Conservation (phyloP, 2,329 filamentous ascomycete species). For the Penicillium vulpinum region DNA sequence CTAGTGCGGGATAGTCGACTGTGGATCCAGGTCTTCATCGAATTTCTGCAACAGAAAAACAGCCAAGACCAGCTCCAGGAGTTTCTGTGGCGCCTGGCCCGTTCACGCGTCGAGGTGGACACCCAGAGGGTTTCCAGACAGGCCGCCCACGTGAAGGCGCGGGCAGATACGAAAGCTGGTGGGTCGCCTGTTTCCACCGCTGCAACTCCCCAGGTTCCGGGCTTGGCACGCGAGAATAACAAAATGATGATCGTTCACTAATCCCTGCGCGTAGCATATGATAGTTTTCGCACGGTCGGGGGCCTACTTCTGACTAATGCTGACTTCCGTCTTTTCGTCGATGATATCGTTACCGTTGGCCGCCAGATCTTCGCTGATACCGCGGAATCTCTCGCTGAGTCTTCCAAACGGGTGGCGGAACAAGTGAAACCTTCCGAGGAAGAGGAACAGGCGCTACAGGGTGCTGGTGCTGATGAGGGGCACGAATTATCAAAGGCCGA, state of each 20-base stretch:
- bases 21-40: constrained; percentile 77
- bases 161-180: constrained; percentile 72
- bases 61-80: constrained; percentile 82
- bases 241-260: constrained; percentile 10
- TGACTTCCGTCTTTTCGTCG: constrained; percentile 83
- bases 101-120: constrained; percentile 70
- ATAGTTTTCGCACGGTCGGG: constrained; percentile 79
- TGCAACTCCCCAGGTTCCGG: not conserved
- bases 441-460: constrained; percentile 56
- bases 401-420: constrained; percentile 72
- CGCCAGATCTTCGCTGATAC: constrained; percentile 86
- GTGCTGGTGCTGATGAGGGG: constrained; percentile 46
- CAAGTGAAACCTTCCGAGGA: constrained; percentile 68
- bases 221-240: constrained; percentile 4
- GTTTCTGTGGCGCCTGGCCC: constrained; percentile 80
- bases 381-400: constrained; percentile 73
- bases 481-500: constrained; percentile 61
- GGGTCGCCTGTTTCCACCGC: constrained; percentile 10
- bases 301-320: constrained; percentile 85
- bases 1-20: constrained; percentile 70
- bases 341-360: constrained; percentile 74
- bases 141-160: constrained; percentile 63
- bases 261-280: constrained; percentile 59
- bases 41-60: constrained; percentile 82
- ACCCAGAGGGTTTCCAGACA: constrained; percentile 62